A percentile compares a stretch with the other conserved stretches of the same genome.
These are phyloP conservation scores for Puccinia sorghi DNA, from an alignment of 1,284 basidiomycete genomes.

Conservation along the genomic window DNA sequence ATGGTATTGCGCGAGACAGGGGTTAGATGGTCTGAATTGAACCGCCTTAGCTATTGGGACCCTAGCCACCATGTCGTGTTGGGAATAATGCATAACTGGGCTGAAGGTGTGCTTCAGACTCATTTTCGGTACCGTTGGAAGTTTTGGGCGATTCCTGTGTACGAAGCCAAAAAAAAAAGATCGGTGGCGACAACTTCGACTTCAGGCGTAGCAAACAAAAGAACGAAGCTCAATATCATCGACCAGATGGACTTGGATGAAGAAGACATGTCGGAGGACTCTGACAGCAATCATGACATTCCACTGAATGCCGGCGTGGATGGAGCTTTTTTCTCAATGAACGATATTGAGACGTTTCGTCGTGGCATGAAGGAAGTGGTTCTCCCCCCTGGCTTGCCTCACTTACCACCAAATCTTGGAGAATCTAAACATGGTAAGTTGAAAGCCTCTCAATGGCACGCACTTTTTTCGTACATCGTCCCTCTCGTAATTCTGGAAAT, in stretches of 20 bases:
- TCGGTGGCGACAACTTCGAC: too few relatives aligned
- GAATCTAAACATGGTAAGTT: slow-evolving; percentile 3
- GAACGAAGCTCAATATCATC: neutral
- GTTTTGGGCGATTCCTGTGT: neutral
- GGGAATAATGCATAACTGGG: slow-evolving; percentile 39
- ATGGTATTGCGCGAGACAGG: slow-evolving; percentile 5
- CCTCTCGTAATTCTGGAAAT: slow-evolving; percentile 15
- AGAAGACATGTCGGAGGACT: neutral
- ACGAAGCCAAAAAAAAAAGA: neutral
- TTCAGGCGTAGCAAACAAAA: neutral
- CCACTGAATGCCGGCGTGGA: neutral
- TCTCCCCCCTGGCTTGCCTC: slow-evolving; percentile 1
- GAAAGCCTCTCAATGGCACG: slow-evolving; percentile 20
- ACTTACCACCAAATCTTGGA: slow-evolving; percentile 28
- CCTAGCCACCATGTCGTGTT: slow-evolving; percentile 18
- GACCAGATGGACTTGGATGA: neutral
- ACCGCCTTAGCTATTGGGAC: slow-evolving; percentile 19
- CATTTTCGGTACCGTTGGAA: slow-evolving; percentile 24
- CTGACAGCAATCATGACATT: slow-evolving; percentile 14
- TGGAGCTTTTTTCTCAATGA: slow-evolving; percentile 1
- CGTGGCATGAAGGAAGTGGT: slow-evolving; percentile 3
- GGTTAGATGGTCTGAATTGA: slow-evolving; percentile 39
- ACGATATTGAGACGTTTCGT: slow-evolving; percentile 13
- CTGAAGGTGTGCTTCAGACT: slow-evolving; percentile 11
- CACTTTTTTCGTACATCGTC: slow-evolving; percentile 11